Evolutionary conservation across 2,329 filamentous ascomycete species (phyloP).

Genomic region (Colletotrichum sp.): DNA sequence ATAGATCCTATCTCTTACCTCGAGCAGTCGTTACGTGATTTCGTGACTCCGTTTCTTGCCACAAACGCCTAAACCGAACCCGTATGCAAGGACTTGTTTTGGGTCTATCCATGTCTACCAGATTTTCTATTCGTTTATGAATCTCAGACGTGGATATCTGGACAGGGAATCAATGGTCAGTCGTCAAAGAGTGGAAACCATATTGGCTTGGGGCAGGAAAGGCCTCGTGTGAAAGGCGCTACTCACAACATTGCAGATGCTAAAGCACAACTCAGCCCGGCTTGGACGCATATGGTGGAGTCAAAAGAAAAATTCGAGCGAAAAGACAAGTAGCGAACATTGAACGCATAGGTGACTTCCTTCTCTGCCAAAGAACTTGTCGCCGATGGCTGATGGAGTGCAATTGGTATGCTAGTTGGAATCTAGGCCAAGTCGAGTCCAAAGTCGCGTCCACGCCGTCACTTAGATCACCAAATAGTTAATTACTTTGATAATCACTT

Average conservation of each 20-base stretch:
- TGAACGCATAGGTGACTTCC: not conserved
- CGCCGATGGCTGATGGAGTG: not conserved
- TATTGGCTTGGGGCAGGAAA: not conserved
- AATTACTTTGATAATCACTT: not conserved
- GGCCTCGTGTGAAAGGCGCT: not conserved
- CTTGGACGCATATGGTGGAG: not conserved
- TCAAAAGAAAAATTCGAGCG: fast-evolving
- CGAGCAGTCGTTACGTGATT: not conserved
- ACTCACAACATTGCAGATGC: not conserved
- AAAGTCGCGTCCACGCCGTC: not conserved
- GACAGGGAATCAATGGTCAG: not conserved
- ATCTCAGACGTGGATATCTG: fast-evolving
- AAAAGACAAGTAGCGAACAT: not conserved
- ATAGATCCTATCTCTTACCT: not conserved
- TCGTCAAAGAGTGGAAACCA: not conserved
- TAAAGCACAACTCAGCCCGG: not conserved
- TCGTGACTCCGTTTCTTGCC: not conserved
- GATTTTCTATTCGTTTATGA: not conserved
- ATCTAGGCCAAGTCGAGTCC: not conserved
- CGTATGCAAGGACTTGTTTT: not conserved
- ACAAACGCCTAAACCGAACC: not conserved
- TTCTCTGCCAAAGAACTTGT: not conserved
- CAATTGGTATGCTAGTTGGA: not conserved
- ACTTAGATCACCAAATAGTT: not conserved
- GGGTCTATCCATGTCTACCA: not conserved